Evolutionary conservation across 176 grass and related monocot species (phyloP), one percentile per base, ranked within the genome.

Genomic region (Avena sativa): DNA sequence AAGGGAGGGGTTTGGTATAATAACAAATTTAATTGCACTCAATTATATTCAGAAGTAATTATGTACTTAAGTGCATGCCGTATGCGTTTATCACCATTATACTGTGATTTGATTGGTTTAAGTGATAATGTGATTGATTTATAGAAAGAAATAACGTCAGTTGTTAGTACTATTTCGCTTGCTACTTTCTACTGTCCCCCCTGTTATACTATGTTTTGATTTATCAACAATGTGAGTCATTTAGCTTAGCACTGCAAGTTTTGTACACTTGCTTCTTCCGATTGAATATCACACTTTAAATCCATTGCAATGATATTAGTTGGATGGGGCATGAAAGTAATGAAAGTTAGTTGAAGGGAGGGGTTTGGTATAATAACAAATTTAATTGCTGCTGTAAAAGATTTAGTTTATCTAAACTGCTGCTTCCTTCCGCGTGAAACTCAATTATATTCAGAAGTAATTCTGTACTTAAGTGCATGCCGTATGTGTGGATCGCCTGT

Each of bases 401-500:
- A 20, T 20, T 55, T 79, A 46, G 9, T 12, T 81, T 81, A 19
- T 30, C 28, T 40, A 40, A 43, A 17, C 21, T 66, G 57, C 0
- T 81, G 11, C 50, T 25, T 25, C 55, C 56, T 85, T 85, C 60
- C 12, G 44, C 72, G 14, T 79, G 53, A 30, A 62, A 19, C 19
- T 51, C 26, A 20, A 46, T 28, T 81, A 50, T 62, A 50, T 70
- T 1, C 23, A 77, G 0, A 60, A 82, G 13, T 71, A n/a, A 19
- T 82, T 71, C 14, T 44, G 10, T 69, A 53, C 3, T 55, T 12
- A 76, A 69, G 65, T 48, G 14, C 9, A 67, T 59, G 34, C 7
- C 3, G 0, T 87, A 12, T 67, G n/a, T 87, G 30, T 40, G 17
- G 12, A 43, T 44, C 0, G 2, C 8, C 2, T 20, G 5, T 66